Evolutionary conservation across 2,329 filamentous ascomycete species (phyloP).

Genomic region (Alternaria solani): DNA sequence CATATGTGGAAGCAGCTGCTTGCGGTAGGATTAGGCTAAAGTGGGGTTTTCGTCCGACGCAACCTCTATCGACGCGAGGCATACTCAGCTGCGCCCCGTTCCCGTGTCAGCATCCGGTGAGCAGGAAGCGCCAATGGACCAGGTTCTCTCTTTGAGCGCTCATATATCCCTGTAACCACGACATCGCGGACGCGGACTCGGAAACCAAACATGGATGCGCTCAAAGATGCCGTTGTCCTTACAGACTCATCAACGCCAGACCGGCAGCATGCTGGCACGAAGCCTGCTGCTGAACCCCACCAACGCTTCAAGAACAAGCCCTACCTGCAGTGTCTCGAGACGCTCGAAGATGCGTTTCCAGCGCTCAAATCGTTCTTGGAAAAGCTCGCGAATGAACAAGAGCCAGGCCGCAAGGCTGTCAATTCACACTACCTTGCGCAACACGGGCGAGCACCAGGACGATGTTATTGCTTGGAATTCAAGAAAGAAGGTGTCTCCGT

Average conservation of each 20-base stretch:
- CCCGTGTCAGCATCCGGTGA: background rate
- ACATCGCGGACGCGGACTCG: background rate
- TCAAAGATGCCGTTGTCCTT: background rate
- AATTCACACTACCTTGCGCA: background rate
- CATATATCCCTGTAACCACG: background rate
- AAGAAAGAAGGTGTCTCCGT: background rate
- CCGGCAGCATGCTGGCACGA: too few relatives aligned
- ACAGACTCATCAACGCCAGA: background rate
- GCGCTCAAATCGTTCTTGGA: conserved; percentile 11
- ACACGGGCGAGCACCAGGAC: background rate
- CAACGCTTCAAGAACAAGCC: background rate
- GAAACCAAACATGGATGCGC: background rate
- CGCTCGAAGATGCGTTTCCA: conserved; percentile 1
- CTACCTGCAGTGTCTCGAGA: conserved; percentile 4
- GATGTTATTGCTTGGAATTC: conserved; percentile 1
- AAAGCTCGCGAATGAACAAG: conserved; percentile 6
- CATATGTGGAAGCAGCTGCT: too few relatives aligned
- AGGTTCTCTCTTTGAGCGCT: background rate
- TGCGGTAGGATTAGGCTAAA: too few relatives aligned
- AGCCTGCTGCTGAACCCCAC: background rate
- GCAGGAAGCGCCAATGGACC: background rate
- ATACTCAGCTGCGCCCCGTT: background rate
- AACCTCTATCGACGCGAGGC: too few relatives aligned
- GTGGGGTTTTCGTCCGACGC: too few relatives aligned
- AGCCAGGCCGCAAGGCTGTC: conserved; percentile 3